Evolutionary conservation across 768 basidiomycete genomes (phyloP).

Genomic region (Cyclocybe cylindracea): DNA sequence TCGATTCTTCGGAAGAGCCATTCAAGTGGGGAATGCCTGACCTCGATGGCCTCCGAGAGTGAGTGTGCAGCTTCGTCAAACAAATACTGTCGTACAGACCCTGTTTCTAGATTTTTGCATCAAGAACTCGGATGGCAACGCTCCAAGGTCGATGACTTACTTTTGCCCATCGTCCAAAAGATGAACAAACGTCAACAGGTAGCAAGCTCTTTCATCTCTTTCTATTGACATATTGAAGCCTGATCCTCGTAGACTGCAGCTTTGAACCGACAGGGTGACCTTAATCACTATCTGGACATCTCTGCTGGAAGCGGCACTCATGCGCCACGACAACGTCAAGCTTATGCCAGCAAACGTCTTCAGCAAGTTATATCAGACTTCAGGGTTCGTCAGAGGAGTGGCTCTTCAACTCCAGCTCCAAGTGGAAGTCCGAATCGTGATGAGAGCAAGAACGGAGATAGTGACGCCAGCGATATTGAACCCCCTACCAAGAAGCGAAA

Average conservation of each 20-base stretch:
- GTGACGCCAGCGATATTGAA: not conserved
- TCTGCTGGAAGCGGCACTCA: slow-evolving; percentile 65
- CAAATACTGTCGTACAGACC: not conserved
- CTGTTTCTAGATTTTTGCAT: slow-evolving; percentile 56
- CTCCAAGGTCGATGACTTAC: slow-evolving; percentile 82
- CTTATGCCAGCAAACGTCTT: slow-evolving; percentile 83
- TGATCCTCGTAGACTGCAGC: slow-evolving; percentile 49
- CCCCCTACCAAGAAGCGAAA: slow-evolving; percentile 20
- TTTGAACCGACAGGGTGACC: slow-evolving; percentile 73
- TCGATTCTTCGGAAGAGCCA: slow-evolving; percentile 88
- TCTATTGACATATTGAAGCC: not conserved
- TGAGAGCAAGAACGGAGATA: slow-evolving; percentile 5
- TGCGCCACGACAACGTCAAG: slow-evolving; percentile 79
- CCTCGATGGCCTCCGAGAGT: slow-evolving; percentile 87
- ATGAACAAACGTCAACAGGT: slow-evolving; percentile 84
- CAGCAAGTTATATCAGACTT: slow-evolving; percentile 86
- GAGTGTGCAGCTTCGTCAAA: slow-evolving; percentile 22
- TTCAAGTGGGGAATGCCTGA: slow-evolving; percentile 99
- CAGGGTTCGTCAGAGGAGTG: slow-evolving; percentile 54
- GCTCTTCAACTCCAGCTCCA: slow-evolving; percentile 19
- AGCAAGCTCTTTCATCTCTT: not conserved
- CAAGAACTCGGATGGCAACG: slow-evolving; percentile 83
- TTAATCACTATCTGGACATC: slow-evolving; percentile 76
- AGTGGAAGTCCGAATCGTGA: not conserved
- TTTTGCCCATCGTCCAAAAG: slow-evolving; percentile 90